phyloP scores from a whole-genome alignment of 495 filamentous ascomycete genomes.

The Penicillium coffeae region DNA sequence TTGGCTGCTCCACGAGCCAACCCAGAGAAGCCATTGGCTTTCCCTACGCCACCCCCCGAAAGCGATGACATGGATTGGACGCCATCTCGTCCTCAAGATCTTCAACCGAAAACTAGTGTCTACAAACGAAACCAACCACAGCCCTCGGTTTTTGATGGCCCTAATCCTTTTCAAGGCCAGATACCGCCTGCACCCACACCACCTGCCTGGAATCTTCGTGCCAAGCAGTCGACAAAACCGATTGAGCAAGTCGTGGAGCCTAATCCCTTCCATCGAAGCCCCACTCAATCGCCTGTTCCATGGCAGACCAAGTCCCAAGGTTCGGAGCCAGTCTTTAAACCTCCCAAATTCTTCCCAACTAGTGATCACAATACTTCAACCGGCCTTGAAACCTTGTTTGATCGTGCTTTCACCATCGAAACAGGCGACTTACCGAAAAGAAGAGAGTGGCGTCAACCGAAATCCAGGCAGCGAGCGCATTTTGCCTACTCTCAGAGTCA shows the following conservation, averaged over 20 bases:
- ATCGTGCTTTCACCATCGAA: slow-evolving; percentile 43
- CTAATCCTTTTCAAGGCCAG: slow-evolving; percentile 56
- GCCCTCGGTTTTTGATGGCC: slow-evolving; percentile 36
- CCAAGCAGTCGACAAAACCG: slow-evolving; percentile 44
- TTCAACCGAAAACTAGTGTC: slow-evolving; percentile 38
- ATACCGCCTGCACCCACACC: slow-evolving; percentile 63
- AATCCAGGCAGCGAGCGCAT: slow-evolving; percentile 4
- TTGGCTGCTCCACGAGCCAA: slow-evolving; percentile 28
- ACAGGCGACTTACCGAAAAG: slow-evolving; percentile 16
- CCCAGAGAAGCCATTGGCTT: slow-evolving; percentile 21
- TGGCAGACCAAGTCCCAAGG: slow-evolving; percentile 18
- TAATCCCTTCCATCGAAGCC: slow-evolving; percentile 36
- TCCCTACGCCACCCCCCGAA: slow-evolving; percentile 37
- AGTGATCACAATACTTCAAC: slow-evolving; percentile 42
- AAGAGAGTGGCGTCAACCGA: slow-evolving; percentile 8
- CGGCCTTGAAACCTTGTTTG: slow-evolving; percentile 46
- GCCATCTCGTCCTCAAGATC: slow-evolving; percentile 53
- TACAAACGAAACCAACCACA: slow-evolving; percentile 17
- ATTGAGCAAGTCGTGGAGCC: slow-evolving; percentile 33
- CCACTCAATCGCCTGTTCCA: slow-evolving; percentile 14
- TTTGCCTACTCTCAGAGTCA: slow-evolving; percentile 11
- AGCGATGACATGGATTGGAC: slow-evolving; percentile 78
- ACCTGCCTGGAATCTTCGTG: slow-evolving; percentile 60
- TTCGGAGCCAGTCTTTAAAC: slow-evolving; percentile 38
- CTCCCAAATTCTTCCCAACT: slow-evolving; percentile 49